These are phyloP conservation scores for Pythium graminicola DNA, from an alignment of 352 stramenopile species.

Conservation along the genomic window DNA sequence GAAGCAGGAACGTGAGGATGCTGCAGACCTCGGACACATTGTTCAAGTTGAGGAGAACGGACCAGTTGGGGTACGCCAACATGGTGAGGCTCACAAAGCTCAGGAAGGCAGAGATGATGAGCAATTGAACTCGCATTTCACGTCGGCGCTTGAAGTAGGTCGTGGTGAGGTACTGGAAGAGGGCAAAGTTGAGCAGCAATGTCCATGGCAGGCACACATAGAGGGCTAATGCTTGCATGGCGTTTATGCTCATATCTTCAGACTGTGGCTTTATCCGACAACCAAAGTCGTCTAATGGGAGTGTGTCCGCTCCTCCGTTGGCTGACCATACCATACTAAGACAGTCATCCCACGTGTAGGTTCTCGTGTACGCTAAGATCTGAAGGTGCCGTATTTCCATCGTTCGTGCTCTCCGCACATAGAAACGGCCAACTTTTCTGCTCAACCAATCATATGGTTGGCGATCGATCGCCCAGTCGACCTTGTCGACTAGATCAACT, in stretches of 20 bases:
- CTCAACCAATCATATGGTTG: too few relatives aligned
- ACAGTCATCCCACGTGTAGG: not conserved
- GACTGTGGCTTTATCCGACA: too few relatives aligned
- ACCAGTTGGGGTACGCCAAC: conserved; percentile 3
- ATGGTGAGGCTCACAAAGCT: conserved; percentile 12
- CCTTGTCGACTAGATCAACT: too few relatives aligned
- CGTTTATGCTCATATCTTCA: not conserved
- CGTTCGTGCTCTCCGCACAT: too few relatives aligned
- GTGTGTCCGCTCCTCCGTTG: too few relatives aligned
- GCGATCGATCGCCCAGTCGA: too few relatives aligned
- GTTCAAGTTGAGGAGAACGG: conserved; percentile 10
- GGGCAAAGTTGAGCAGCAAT: too few relatives aligned
- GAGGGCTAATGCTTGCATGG: not conserved
- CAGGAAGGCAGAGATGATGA: conserved; percentile 15
- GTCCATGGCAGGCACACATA: not conserved
- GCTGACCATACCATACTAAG: not conserved
- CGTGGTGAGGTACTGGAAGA: conserved; percentile 21
- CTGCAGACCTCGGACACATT: conserved; percentile 17
- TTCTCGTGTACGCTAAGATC: not conserved
- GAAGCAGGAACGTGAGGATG: conserved; percentile 18
- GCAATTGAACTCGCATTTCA: conserved; percentile 9
- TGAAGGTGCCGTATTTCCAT: not conserved
- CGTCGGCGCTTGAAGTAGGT: conserved; percentile 13
- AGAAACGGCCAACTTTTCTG: too few relatives aligned
- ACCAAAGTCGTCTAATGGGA: too few relatives aligned